Conservation (phyloP, 345 rosid genomes). For the Syzygium jambos region DNA sequence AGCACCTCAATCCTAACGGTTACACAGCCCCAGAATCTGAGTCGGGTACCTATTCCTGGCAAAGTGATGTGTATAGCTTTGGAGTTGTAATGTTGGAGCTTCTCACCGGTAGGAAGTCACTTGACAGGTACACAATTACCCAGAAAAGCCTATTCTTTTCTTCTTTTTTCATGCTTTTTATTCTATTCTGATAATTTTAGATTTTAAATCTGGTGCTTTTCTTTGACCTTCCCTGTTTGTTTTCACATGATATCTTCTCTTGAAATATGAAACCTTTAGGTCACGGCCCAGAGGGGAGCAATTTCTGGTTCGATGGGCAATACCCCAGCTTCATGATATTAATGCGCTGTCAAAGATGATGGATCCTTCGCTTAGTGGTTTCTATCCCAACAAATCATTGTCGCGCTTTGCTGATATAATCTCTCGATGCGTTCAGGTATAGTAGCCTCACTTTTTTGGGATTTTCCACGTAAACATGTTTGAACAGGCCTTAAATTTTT, state of each 20-base stretch:
- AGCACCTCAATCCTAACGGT: slow-evolving; percentile 27
- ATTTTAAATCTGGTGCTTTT: not conserved
- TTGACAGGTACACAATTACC: slow-evolving; percentile 46
- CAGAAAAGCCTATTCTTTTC: not conserved
- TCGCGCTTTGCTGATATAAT: slow-evolving; percentile 96
- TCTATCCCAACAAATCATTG: slow-evolving; percentile 64
- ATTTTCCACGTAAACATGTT: not conserved
- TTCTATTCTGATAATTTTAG: not conserved
- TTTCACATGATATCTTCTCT: not conserved
- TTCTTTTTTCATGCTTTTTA: not conserved
- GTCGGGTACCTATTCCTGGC: slow-evolving; percentile 70
- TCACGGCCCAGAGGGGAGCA: slow-evolving; percentile 72
- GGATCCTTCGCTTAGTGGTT: slow-evolving; percentile 61
- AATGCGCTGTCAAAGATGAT: slow-evolving; percentile 83
- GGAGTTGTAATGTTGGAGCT: slow-evolving; percentile 96
- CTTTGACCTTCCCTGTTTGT: not conserved
- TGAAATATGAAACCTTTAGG: slow-evolving; percentile 20
- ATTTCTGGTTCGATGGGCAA: slow-evolving; percentile 82
- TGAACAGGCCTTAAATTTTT: not conserved
- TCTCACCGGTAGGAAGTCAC: slow-evolving; percentile 72
- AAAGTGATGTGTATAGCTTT: slow-evolving; percentile 88
- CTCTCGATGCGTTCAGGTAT: slow-evolving; percentile 78
- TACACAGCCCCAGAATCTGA: slow-evolving; percentile 75
- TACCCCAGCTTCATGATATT: slow-evolving; percentile 81
- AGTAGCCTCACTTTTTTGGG: not conserved